Percentiles rank a stretch among this genome's conserved stretches.
phyloP scores from a whole-genome alignment of 257 asterid genomes.

The Nicotiana tabacum region DNA sequence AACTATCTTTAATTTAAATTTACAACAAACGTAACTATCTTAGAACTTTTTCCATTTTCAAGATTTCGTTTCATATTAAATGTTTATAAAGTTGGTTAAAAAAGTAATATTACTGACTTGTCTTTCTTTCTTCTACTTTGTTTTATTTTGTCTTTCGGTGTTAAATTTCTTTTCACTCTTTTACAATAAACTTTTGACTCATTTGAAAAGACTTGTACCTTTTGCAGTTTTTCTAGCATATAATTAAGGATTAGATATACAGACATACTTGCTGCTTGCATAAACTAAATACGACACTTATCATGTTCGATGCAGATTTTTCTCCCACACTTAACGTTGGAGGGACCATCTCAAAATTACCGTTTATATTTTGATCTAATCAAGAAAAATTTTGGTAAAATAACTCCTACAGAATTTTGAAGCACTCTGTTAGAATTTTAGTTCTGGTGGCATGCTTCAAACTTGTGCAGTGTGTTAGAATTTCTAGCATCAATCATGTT shows the following conservation, averaged over 20 bases:
- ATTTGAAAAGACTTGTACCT: background rate
- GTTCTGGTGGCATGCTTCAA: too few species aligned
- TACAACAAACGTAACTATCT: background rate
- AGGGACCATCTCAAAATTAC: too few species aligned
- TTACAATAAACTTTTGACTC: background rate
- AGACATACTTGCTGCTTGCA: background rate
- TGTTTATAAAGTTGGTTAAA: background rate
- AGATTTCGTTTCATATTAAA: background rate
- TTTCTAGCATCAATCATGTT: too few species aligned
- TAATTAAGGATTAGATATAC: background rate
- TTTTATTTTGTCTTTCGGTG: constrained; percentile 5
- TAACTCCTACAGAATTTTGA: too few species aligned
- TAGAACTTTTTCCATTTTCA: background rate
- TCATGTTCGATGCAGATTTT: background rate
- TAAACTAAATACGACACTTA: background rate
- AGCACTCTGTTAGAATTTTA: too few species aligned
- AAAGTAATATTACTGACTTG: background rate
- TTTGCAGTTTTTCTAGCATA: background rate
- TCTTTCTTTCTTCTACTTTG: background rate
- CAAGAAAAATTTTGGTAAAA: too few species aligned
- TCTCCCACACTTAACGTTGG: too few species aligned
- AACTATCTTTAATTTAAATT: background rate
- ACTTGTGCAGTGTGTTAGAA: too few species aligned
- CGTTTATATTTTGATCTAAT: too few species aligned
- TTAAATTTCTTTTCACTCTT: background rate